Evolutionary conservation across 2,329 filamentous ascomycete species (phyloP), one percentile per base, ranked within the genome.

Genomic region (Neonectria coccinea): DNA sequence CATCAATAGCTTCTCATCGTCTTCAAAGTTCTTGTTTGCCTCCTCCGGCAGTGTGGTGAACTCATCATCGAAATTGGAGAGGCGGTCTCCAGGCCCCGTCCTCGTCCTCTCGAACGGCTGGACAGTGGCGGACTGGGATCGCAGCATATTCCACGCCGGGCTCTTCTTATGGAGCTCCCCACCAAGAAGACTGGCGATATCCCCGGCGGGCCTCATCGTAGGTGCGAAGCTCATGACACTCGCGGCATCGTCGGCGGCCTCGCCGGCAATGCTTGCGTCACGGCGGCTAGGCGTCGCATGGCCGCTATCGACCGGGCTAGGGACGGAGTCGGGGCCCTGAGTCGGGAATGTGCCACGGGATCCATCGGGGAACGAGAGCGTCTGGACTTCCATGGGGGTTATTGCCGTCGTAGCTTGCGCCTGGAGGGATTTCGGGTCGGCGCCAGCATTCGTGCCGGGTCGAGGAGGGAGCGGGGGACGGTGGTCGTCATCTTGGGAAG

Each of bases 331-430:
- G 36, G 74, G 72, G 41, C 71, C 79, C 16, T 76, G 76, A 22
- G 77, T 82, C 53, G 84, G 79, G 72, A 91, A 91, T 1, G 87
- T 90, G 41, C 91, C 89, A 64, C 88, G 84, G 20, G 88, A 87
- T 64, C 88, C 89, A 76, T 93, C 92, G 11, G 88, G 89, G 67
- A 92, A 91, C 1, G 89, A 89, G 54, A 94, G 84, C 0, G 91
- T 92, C 71, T 93, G 91, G 59, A 94, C 90, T 70, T 95, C 94
- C 66, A 94, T 86, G 16, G 93, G 86, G 0, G 93, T 95, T 14
- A 98, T 75, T 10, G 94, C 94, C 1, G 94, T 97, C 4, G 94
- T 97, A 52, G 95, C 89, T 64, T 88, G 89, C 2, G 91, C 89
- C 67, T 82, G 84, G 59, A 83, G 74, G 78, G 79, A 67, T 79